Conservation (phyloP, 2,329 filamentous ascomycete species). For the Phaeosphaeriaceae sp. region DNA sequence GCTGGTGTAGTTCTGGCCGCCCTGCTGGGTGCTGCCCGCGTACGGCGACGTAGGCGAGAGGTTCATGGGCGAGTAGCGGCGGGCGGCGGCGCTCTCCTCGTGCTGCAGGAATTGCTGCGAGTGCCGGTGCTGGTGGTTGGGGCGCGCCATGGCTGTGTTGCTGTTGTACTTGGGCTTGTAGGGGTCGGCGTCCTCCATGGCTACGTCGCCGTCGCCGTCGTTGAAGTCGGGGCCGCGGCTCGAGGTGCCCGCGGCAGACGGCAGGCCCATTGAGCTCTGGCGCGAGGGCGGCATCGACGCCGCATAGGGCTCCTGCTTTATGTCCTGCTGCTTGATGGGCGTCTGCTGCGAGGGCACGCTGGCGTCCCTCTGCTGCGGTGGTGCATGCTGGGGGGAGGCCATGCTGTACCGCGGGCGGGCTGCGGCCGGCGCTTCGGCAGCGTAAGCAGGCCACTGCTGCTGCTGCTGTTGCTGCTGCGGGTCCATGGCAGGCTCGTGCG, state of each 20-base stretch:
- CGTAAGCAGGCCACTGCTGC: conserved; percentile 46
- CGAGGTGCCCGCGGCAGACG: conserved; percentile 40
- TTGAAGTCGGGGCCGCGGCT: conserved; percentile 46
- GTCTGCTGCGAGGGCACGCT: conserved; percentile 32
- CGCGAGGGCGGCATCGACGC: conserved; percentile 45
- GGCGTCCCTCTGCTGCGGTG: conserved; percentile 41
- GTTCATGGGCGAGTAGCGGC: conserved; percentile 97
- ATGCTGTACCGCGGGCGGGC: conserved; percentile 48
- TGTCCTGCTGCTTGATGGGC: conserved; percentile 3
- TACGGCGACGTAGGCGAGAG: conserved; percentile 83
- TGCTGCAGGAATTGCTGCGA: conserved; percentile 73
- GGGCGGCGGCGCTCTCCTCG: conserved; percentile 83
- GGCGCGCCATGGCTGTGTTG: conserved; percentile 63
- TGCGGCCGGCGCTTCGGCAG: conserved; percentile 38
- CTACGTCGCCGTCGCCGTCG: conserved; percentile 54
- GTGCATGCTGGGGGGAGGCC: conserved; percentile 42
- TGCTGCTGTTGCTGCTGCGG: conserved; percentile 17
- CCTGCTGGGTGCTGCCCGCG: conserved; percentile 65
- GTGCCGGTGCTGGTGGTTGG: conserved; percentile 77
- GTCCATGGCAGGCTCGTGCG: conserved; percentile 35
- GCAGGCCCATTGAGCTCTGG: conserved; percentile 45
- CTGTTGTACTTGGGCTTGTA: conserved; percentile 82
- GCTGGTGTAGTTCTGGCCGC: conserved; percentile 49
- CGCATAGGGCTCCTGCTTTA: conserved; percentile 46
- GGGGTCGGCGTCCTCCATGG: conserved; percentile 88